Base-by-base conservation (phyloP, 768 basidiomycete genomes). In the Gloeopeniophorella convolvens region DNA sequence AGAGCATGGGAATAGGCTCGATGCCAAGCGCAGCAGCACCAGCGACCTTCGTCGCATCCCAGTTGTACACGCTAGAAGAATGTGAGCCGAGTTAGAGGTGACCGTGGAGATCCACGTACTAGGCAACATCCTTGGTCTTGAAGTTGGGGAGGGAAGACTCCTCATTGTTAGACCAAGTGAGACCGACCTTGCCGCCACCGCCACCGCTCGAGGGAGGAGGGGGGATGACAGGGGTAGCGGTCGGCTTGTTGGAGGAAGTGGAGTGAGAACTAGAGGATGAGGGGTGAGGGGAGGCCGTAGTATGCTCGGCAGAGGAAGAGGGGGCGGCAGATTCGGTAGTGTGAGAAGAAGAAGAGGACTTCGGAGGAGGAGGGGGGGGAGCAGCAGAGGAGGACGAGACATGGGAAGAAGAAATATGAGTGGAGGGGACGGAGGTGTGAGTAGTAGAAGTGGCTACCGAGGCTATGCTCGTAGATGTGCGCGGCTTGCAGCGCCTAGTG, bases 81-180 rank as follows among this genome's bases (percentile, higher is more conserved):
- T 4, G 15, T 42, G 23, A n/a, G 9, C 9, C 10, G 35, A 30
- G 35, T 24, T 11, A 13, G 28, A 26, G 16, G 51, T 1, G 63
- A 59, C 42, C 49, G 3, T 41, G 8, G 70, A 45, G 57, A 84
- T 83, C 51, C 62, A 48, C 60, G 50, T 41, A 78, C 72, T 3
- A 20, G 1, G 3, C 8, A 0, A 37, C 28, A 2, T 72, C 67
- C 24, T 31, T 49, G 21, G 73, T 75, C 43, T 72, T 68, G 63
- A 78, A 89, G 58, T 75, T 68, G 12, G 65, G 58, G 39, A 91
- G 72, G 40, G 73, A 65, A 28, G 2, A 0, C 13, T 65, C 48
- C 51, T 72, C 68, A 51, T 78, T 73, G 49, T 80, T 76, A 31
- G 82, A 73, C 83, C 86, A 91, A 18, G 75, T 83, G 16, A 85